Evolutionary conservation across 805 yeast genomes (phyloP).

Genomic region (Saccharomycopsis olivae): DNA sequence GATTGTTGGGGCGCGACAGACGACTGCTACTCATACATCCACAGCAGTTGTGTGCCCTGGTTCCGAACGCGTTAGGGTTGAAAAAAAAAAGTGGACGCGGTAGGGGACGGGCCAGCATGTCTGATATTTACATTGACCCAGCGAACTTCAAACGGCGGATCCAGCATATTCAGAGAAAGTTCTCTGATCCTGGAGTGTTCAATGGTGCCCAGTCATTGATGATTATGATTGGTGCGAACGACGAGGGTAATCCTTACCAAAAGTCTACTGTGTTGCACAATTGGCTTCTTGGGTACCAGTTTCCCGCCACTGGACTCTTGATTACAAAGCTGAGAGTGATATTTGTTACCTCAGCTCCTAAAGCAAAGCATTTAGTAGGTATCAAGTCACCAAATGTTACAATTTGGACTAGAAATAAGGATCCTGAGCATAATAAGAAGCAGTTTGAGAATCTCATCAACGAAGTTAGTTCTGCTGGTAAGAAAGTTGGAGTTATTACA

Average conservation of each 20-base stretch:
- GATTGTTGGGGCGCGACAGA: too few species aligned
- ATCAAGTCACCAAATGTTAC: conserved; percentile 37
- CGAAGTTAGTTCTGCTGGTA: conserved; percentile 34
- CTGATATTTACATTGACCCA: conserved; percentile 45
- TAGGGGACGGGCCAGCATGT: conserved; percentile 26
- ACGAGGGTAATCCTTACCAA: conserved; percentile 82
- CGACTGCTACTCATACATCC: too few species aligned
- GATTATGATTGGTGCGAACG: conserved; percentile 73
- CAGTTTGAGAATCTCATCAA: conserved; percentile 47
- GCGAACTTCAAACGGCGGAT: conserved; percentile 12
- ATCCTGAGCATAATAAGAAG: conserved; percentile 60
- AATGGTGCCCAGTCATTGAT: conserved; percentile 40
- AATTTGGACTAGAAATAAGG: conserved; percentile 73
- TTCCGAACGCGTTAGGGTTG: neutral
- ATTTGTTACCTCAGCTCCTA: conserved; percentile 71
- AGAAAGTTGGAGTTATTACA: conserved; percentile 52
- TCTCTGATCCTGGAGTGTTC: conserved; percentile 28
- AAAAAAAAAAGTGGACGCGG: too few species aligned
- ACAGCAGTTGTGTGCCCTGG: too few species aligned
- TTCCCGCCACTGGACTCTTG: conserved; percentile 78
- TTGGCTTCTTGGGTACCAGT: conserved; percentile 92
- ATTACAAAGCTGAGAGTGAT: conserved; percentile 49
- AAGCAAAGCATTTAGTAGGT: conserved; percentile 67
- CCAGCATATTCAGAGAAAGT: conserved; percentile 13
- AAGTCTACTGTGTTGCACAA: conserved; percentile 79